These are phyloP conservation scores for Ophiostoma ips DNA, from an alignment of 2,329 filamentous ascomycete species.

Conservation along the genomic window DNA sequence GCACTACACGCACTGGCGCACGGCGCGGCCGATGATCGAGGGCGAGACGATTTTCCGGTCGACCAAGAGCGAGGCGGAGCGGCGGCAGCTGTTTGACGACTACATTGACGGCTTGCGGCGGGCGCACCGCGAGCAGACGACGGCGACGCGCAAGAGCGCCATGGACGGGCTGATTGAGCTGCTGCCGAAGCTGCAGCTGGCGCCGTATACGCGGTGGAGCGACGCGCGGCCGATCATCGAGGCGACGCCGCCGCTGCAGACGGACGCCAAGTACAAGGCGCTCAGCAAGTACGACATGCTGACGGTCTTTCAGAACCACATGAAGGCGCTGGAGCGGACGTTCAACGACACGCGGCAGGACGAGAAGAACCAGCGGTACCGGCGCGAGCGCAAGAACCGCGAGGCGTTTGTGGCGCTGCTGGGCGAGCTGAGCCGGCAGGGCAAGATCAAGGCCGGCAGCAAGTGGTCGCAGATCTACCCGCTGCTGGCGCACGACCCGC, in stretches of 20 bases:
- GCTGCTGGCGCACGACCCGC: conserved; percentile 62
- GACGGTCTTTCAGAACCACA: conserved; percentile 86
- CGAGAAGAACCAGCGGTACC: conserved; percentile 66
- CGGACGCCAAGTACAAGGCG: conserved; percentile 59
- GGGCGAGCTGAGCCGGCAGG: conserved; percentile 55
- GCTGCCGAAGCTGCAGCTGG: conserved; percentile 65
- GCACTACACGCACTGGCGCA: conserved; percentile 95
- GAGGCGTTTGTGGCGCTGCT: conserved; percentile 69
- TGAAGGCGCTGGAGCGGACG: conserved; percentile 77
- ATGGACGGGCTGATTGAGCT: conserved; percentile 72
- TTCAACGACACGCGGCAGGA: conserved; percentile 87
- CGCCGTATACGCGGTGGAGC: conserved; percentile 89
- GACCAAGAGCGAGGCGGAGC: conserved; percentile 74
- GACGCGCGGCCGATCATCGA: conserved; percentile 76
- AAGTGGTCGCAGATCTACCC: conserved; percentile 80
- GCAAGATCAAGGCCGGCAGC: conserved; percentile 75
- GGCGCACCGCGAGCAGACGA: conserved; percentile 61
- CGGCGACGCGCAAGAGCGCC: conserved; percentile 58
- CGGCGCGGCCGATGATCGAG: conserved; percentile 83
- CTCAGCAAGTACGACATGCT: conserved; percentile 83
- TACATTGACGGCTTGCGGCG: conserved; percentile 80
- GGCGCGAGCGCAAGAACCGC: conserved; percentile 73
- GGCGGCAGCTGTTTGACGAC: conserved; percentile 82
- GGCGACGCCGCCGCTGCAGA: conserved; percentile 59
- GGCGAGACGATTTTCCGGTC: conserved; percentile 91